Base-by-base conservation (phyloP, 108 stramenopile species). In the Schizochytrium sp. region DNA sequence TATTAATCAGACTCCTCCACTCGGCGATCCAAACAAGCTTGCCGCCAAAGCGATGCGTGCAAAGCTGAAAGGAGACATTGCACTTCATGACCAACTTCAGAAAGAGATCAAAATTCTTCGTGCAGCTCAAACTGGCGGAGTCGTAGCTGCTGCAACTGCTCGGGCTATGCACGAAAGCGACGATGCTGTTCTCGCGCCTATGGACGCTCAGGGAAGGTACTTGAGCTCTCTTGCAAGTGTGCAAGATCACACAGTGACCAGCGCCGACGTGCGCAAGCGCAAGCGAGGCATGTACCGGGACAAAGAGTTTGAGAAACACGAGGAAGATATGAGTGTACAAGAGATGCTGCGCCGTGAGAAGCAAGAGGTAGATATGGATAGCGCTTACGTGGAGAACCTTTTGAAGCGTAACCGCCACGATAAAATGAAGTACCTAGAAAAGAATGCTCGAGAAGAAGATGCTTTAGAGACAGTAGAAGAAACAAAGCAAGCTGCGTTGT, bases 31-130 rank as follows among this genome's bases (percentile, higher is more conserved):
- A 19, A 83, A 83, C 47, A 83, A 83, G 1, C 76, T 83, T 0
- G 53, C 76, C 7, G 76, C 76, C 15, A 83, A 83, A 53, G 76
- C 76, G 1, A 83, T 83, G 76, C 47, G 76, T 5, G 76, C 76
- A 47, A 83, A 55, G 76, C 76, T 83, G 17, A 55, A 49, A 50
- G 76, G 76, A 13, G 76, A 83, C 76, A 83, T 55, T 17, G 76
- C 47, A 53, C 53, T 83, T 5, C 53, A 83, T 42, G 76, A 55
- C 28, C 49, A 28, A 10, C 45, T 83, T 5, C 76, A 83, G 76
- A 46, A 38, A 10, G 50, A 83, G 76, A 42, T 83, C 5, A 53
- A 46, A 0, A 44, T 44, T 7, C 28, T 69, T 38, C 59, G 28
- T n/a, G 28, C 19, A n/a, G 44, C 40, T 41, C 17, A 13, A 72